Evolutionary conservation across 2,329 filamentous ascomycete species (phyloP).

Genomic region (Arachnomyces sp.): DNA sequence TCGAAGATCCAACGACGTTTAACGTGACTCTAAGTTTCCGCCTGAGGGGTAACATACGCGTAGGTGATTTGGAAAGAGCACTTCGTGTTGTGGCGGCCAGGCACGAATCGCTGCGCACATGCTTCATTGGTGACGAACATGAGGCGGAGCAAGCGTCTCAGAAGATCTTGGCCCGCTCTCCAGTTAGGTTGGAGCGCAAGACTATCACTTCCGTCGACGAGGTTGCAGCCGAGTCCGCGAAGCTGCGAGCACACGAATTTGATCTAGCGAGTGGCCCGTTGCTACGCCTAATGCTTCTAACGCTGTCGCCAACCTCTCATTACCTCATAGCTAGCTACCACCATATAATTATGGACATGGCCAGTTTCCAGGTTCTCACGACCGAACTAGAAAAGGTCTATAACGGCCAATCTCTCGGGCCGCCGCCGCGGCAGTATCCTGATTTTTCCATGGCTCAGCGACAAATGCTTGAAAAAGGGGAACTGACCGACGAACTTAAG

Average conservation of each 20-base stretch:
- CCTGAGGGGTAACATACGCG: constrained; percentile 26
- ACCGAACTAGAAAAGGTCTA: constrained; percentile 40
- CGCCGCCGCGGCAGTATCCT: constrained; percentile 24
- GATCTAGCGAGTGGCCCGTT: constrained; percentile 32
- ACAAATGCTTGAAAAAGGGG: constrained; percentile 19
- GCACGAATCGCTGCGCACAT: constrained; percentile 28
- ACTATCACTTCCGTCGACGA: too few relatives aligned
- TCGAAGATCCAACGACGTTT: constrained; percentile 30
- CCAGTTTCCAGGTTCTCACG: constrained; percentile 38
- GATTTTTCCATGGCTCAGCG: constrained; percentile 29
- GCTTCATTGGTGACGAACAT: constrained; percentile 18
- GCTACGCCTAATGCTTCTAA: constrained; percentile 14
- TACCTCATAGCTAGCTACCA: constrained; percentile 40
- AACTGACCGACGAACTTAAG: constrained; percentile 19
- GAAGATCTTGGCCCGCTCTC: constrained; percentile 19
- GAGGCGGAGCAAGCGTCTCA: constrained; percentile 16
- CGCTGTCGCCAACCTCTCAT: constrained; percentile 19
- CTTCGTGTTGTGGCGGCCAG: constrained; percentile 21
- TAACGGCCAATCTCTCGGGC: constrained; percentile 19
- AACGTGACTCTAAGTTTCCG: constrained; percentile 31
- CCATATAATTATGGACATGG: constrained; percentile 46
- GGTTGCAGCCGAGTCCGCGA: constrained; percentile 14
- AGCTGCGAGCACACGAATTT: constrained; percentile 25
- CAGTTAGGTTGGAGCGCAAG: constrained; percentile 21
- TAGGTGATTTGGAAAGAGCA: constrained; percentile 26